Base-by-base conservation (phyloP, 1,139 yeast genomes). In the Fermentozyma sake region DNA sequence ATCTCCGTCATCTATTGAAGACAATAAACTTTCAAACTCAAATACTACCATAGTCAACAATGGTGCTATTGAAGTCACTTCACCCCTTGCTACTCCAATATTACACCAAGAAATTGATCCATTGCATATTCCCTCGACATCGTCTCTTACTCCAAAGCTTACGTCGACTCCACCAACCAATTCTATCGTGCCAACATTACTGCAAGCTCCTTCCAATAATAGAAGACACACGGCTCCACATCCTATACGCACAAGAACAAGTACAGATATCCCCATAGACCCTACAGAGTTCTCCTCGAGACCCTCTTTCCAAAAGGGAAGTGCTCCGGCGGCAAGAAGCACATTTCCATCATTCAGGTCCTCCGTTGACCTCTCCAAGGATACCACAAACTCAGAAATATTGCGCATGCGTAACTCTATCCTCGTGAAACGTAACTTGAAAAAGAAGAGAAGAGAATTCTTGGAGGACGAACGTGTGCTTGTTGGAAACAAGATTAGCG, bases 401-500 rank as follows among this genome's bases (percentile, higher is more conserved):
- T 50, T 55, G 29, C 53, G 68, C 31, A 61, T 70, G 67, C 50
- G 72, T 33, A 57, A 58, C 33, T 55, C 72, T 1, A 49, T 67
- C 10, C 32, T 63, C 8, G 55, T 58, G n/a, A 68, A 63, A 41
- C 50, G 78, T 18, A 68, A 60, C 32, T 41, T 51, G 28, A 66
- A 60, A 36, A 56, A 59, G 37, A 57, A 56, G 35, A 50, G 68
- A 24, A 50, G 53, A 20, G 73, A 68, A 31, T 52, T 55, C 29
- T 46, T 67, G 28, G 79, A 76, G 28, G 85, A 77, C 39, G 85
- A 76, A 42, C 65, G 68, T 27, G 87, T 80, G 3, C 52, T 80
- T 22, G 80, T 83, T 7, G 95, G 95, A 1, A 82, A 84, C 38
- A 79, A 81, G 41, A 91, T 87, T 25, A 76, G 83, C 37, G 95